Evolutionary conservation across 148 eudicot genomes (phyloP).

Genomic region (Chenopodium suecicum): DNA sequence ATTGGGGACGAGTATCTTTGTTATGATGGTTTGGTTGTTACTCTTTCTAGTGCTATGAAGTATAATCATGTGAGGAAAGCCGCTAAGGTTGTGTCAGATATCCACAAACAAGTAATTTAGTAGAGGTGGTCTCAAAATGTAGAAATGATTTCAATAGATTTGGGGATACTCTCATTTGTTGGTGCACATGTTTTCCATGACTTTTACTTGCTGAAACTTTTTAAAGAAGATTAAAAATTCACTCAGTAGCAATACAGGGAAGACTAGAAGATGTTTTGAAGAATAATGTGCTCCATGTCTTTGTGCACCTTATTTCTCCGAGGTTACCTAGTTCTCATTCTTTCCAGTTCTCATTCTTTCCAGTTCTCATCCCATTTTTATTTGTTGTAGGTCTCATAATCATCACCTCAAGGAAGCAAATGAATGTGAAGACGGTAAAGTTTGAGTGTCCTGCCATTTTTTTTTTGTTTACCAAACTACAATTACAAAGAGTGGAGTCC

Average conservation of each 20-base stretch:
- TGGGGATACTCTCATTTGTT: background rate
- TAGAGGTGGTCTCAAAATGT: background rate
- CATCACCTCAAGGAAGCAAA: constrained; percentile 42
- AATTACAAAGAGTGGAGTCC: background rate
- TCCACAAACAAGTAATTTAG: no score
- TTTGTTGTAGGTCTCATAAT: constrained; percentile 39
- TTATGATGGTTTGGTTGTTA: background rate
- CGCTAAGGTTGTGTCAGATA: background rate
- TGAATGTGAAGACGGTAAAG: constrained; percentile 34
- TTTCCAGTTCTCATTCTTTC: background rate
- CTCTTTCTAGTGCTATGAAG: background rate
- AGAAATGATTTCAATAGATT: background rate
- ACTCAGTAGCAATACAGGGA: background rate
- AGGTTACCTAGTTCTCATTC: background rate
- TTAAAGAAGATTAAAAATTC: background rate
- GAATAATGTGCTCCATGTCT: background rate
- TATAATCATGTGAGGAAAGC: background rate
- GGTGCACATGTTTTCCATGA: background rate
- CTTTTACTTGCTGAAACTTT: background rate
- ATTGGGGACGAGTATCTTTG: background rate
- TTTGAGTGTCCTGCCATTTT: constrained; percentile 7
- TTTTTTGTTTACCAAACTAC: background rate
- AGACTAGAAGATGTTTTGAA: background rate
- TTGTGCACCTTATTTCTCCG: background rate
- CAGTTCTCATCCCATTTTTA: background rate